Evolutionary conservation across 805 yeast species (phyloP).

Genomic region (Diddensiella caesifluorescens): DNA sequence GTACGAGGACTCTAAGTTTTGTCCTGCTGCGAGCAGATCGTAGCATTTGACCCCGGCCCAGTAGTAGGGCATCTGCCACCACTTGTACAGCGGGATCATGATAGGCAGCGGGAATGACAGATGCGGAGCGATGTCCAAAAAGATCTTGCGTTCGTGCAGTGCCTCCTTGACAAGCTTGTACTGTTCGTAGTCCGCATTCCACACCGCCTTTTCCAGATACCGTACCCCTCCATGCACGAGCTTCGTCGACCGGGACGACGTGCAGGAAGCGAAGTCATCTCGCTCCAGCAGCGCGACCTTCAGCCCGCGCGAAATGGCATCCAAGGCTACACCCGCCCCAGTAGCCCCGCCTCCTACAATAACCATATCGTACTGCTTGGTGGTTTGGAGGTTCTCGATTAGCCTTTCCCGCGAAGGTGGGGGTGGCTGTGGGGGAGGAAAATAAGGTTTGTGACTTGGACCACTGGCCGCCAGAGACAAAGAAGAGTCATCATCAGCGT

Average conservation of each 20-base stretch:
- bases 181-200: constrained; percentile 87
- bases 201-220: constrained; percentile 89
- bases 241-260: constrained; percentile 89
- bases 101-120: constrained; percentile 81
- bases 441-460: constrained; percentile 1
- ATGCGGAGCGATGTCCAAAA: constrained; percentile 89
- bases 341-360: constrained; percentile 96
- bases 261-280: constrained; percentile 86
- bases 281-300: constrained; percentile 83
- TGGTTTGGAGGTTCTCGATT: constrained; percentile 26
- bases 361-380: constrained; percentile 66
- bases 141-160: constrained; percentile 76
- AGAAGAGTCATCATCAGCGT: background rate
- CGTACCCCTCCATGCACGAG: constrained; percentile 98
- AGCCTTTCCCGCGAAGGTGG: constrained; percentile 8
- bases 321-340: constrained; percentile 90
- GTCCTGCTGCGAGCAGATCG: constrained; percentile 87
- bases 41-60: constrained; percentile 87
- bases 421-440: constrained; percentile 3
- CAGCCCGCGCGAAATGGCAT: constrained; percentile 85
- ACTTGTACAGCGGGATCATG: constrained; percentile 91
- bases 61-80: constrained; percentile 95
- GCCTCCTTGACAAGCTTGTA: constrained; percentile 86
- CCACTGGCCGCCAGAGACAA: too few species aligned
- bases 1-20: constrained; percentile 75